Conservation (phyloP, 2,329 filamentous ascomycete species). For the Talaromyces sp. region DNA sequence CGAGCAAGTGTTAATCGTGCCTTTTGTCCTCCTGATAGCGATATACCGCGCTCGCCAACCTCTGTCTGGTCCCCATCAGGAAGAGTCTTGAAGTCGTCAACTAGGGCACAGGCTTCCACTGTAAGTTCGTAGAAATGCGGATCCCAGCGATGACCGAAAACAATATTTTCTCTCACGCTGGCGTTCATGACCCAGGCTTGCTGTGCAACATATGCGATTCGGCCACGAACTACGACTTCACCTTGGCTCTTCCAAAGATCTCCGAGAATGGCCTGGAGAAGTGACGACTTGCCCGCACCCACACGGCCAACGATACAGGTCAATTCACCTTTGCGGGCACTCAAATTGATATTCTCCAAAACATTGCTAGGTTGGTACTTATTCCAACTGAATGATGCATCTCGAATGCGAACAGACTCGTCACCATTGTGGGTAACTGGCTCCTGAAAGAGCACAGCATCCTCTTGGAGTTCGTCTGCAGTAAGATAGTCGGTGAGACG, state of each 20-base stretch:
- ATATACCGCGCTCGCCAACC: conserved; percentile 94
- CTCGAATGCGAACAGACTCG: conserved; percentile 74
- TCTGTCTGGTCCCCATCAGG: conserved; percentile 96
- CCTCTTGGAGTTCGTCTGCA: conserved; percentile 82
- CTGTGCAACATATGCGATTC: conserved; percentile 86
- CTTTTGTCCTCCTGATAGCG: conserved; percentile 91
- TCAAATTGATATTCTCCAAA: conserved; percentile 79
- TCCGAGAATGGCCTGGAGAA: conserved; percentile 81
- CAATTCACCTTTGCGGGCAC: conserved; percentile 85
- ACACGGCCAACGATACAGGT: conserved; percentile 91
- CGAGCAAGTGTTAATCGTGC: conserved; percentile 85
- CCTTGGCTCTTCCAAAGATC: conserved; percentile 88
- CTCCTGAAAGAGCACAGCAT: conserved; percentile 68
- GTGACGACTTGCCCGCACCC: conserved; percentile 90
- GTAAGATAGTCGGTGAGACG: conserved; percentile 79
- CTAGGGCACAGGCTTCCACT: conserved; percentile 80
- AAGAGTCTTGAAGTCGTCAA: conserved; percentile 85
- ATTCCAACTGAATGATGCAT: conserved; percentile 93
- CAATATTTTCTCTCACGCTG: conserved; percentile 91
- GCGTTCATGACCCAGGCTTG: conserved; percentile 97
- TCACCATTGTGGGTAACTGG: conserved; percentile 72
- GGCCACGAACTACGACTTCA: conserved; percentile 74
- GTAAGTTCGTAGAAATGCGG: conserved; percentile 91
- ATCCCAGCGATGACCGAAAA: conserved; percentile 93
- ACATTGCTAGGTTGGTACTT: conserved; percentile 64